These are phyloP conservation scores for Trifolium fragiferum DNA, from an alignment of 306 rosid genomes.

Conservation along the genomic window DNA sequence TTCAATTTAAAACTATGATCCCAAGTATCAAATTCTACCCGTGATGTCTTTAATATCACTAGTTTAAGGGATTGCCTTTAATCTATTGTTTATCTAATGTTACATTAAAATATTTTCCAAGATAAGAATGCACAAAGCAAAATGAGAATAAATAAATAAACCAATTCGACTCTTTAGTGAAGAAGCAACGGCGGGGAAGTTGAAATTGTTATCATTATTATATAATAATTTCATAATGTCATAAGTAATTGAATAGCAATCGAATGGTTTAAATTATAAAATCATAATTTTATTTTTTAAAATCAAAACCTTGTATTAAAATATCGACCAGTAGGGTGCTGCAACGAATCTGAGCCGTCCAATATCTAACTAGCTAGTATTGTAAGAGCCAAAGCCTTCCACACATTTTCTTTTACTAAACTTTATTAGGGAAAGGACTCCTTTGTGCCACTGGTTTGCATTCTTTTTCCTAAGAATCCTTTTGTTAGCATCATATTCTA, in stretches of 20 bases:
- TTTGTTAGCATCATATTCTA: constrained; percentile 26
- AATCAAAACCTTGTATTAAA: no score
- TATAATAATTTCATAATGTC: no score
- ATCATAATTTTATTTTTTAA: no score
- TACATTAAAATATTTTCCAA: background rate
- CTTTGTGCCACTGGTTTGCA: constrained; percentile 39
- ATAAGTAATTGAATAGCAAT: no score
- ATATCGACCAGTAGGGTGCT: no score
- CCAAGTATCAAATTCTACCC: no score
- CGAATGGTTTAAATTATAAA: no score
- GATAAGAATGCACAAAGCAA: constrained; percentile 1
- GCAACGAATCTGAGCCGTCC: no score
- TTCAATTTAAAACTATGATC: no score
- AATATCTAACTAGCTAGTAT: background rate
- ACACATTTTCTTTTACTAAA: constrained; percentile 42
- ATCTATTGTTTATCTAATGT: no score
- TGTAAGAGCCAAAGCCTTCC: constrained; percentile 44
- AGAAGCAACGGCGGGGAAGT: background rate
- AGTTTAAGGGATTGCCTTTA: no score
- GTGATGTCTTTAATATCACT: no score
- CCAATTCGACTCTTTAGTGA: constrained; percentile 27
- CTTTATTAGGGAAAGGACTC: constrained; percentile 40
- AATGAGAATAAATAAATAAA: constrained; percentile 1
- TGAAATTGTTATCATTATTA: background rate
- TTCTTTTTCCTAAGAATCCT: constrained; percentile 18